Percentiles rank a stretch among this genome's conserved stretches.
Evolutionary conservation across 2,329 filamentous ascomycete species (phyloP).

Genomic region (Phialemoniopsis sp.): DNA sequence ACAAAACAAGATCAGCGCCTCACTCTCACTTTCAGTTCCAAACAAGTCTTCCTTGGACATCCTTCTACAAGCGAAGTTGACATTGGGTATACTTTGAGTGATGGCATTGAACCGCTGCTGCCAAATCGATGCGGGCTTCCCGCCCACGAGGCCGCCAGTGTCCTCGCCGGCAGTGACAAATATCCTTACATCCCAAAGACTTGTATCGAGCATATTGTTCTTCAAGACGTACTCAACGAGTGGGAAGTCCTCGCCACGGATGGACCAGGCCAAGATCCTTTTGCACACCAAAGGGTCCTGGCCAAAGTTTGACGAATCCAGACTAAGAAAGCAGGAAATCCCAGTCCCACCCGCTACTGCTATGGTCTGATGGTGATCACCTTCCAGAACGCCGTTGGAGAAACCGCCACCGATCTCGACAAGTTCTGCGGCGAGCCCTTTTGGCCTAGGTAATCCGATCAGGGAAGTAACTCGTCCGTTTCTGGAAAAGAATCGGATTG

Average conservation of each 20-base stretch:
- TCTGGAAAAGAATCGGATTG: constrained; percentile 5
- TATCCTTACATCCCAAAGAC: constrained; percentile 5
- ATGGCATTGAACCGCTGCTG: background rate
- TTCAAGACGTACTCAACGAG: constrained; percentile 9
- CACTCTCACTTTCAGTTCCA: background rate
- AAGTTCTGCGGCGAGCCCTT: constrained; percentile 7
- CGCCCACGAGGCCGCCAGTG: background rate
- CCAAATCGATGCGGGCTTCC: constrained; percentile 10
- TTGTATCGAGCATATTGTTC: constrained; percentile 1
- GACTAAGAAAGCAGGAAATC: constrained; percentile 9
- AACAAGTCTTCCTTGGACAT: constrained; percentile 6
- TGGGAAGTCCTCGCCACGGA: constrained; percentile 12
- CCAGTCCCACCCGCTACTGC: constrained; percentile 12
- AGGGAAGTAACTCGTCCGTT: constrained; percentile 14
- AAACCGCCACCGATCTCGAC: constrained; percentile 12
- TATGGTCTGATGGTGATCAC: background rate
- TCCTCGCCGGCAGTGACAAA: constrained; percentile 14
- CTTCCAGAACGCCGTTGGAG: background rate
- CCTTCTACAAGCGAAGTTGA: constrained; percentile 1
- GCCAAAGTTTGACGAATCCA: constrained; percentile 2
- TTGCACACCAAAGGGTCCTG: no score
- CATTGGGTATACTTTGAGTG: background rate
- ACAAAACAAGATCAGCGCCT: constrained; percentile 9
- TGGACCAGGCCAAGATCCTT: constrained; percentile 4
- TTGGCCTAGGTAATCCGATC: constrained; percentile 11